These are phyloP conservation scores for Trichoderma virens DNA, from an alignment of 495 filamentous ascomycete genomes.

Conservation along the genomic window DNA sequence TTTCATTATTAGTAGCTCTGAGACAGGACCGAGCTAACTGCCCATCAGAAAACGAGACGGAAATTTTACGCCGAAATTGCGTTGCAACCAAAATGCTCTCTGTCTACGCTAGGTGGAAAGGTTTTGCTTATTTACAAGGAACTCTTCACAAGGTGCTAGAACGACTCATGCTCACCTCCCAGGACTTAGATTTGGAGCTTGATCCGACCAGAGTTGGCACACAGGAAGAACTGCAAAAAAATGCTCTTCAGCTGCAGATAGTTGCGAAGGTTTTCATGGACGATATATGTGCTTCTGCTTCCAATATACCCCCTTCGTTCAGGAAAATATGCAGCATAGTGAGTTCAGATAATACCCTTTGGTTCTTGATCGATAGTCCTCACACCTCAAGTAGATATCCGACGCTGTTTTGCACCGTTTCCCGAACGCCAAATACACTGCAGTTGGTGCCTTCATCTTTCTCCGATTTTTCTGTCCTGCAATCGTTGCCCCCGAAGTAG, in stretches of 20 bases:
- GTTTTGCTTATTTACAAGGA: constrained; percentile 49
- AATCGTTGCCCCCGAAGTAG: constrained; percentile 58
- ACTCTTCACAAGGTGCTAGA: constrained; percentile 57
- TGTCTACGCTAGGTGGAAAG: constrained; percentile 62
- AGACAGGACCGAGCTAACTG: constrained; percentile 7
- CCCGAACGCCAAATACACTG: constrained; percentile 61
- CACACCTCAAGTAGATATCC: constrained; percentile 37
- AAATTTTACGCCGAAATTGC: constrained; percentile 54
- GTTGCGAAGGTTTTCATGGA: constrained; percentile 60
- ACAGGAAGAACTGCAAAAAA: constrained; percentile 51
- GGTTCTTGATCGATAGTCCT: neutral
- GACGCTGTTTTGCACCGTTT: constrained; percentile 49
- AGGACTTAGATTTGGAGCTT: constrained; percentile 57
- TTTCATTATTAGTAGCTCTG: neutral
- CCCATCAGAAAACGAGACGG: constrained; percentile 49
- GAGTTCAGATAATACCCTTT: constrained; percentile 17
- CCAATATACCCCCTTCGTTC: constrained; percentile 53
- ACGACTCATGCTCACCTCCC: constrained; percentile 49
- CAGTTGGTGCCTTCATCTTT: constrained; percentile 62
- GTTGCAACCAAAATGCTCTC: constrained; percentile 64
- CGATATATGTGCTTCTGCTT: constrained; percentile 52
- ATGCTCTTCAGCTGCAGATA: constrained; percentile 50
- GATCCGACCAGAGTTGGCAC: constrained; percentile 50
- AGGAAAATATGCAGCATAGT: constrained; percentile 56
- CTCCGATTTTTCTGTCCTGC: constrained; percentile 63